Conservation (phyloP, 2,329 filamentous ascomycete genomes). For the Talaromyces pinophilus region DNA sequence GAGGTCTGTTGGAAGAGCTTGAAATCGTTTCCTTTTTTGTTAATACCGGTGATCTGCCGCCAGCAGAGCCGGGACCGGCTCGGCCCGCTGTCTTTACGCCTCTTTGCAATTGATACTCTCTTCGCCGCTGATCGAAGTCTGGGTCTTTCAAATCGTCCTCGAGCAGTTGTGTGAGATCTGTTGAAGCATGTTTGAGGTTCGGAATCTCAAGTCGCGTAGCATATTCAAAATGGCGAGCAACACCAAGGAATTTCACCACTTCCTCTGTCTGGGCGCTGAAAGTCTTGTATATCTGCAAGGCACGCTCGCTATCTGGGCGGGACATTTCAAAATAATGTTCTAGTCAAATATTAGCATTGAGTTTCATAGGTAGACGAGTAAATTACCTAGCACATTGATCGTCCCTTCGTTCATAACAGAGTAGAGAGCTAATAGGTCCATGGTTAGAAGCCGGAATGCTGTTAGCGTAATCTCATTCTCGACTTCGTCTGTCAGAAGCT, state of each 20-base stretch:
- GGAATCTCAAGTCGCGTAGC: conserved; percentile 92
- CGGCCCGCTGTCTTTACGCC: conserved; percentile 64
- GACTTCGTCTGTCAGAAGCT: conserved; percentile 83
- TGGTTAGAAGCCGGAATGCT: conserved; percentile 85
- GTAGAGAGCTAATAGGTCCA: conserved; percentile 87
- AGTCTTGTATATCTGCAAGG: conserved; percentile 85
- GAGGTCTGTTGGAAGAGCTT: conserved; percentile 25
- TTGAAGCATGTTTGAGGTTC: conserved; percentile 94
- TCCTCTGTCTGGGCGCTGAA: conserved; percentile 91
- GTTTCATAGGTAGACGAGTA: not conserved
- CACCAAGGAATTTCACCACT: conserved; percentile 84
- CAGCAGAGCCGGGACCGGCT: conserved; percentile 37
- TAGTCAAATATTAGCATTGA: conserved; percentile 38
- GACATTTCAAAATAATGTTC: conserved; percentile 99
- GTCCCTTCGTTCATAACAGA: conserved; percentile 95
- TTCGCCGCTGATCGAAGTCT: conserved; percentile 89
- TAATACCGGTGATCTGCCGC: conserved; percentile 26
- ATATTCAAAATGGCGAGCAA: conserved; percentile 86
- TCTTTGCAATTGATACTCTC: conserved; percentile 88
- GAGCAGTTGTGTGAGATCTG: conserved; percentile 82
- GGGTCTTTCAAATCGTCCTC: conserved; percentile 94
- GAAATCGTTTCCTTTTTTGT: conserved; percentile 20
- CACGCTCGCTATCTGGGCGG: conserved; percentile 85
- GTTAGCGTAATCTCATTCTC: conserved; percentile 97
- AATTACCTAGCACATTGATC: conserved; percentile 89